Evolutionary conservation across 2,329 filamentous ascomycete species (phyloP).

Genomic region (Lizonia empirigonia): DNA sequence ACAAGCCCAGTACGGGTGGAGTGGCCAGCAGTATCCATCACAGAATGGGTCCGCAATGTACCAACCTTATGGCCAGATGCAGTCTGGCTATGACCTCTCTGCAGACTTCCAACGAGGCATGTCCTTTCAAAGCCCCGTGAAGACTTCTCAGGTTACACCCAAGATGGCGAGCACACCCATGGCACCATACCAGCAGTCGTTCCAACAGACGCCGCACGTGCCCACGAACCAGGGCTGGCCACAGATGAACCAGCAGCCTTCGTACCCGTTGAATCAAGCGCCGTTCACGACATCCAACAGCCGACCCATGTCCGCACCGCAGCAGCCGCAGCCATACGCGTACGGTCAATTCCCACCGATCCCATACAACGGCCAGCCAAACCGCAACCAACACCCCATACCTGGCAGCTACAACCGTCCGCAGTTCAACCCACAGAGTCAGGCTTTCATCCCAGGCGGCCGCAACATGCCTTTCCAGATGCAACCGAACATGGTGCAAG

Average conservation of each 20-base stretch:
- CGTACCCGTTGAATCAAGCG: conserved; percentile 34
- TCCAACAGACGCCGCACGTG: conserved; percentile 38
- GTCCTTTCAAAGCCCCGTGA: conserved; percentile 49
- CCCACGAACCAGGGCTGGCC: conserved; percentile 41
- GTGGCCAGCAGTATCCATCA: conserved; percentile 38
- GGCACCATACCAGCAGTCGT: conserved; percentile 42
- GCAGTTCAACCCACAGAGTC: conserved; percentile 91
- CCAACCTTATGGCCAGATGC: conserved; percentile 34
- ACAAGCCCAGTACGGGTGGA: conserved; percentile 45
- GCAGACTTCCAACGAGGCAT: conserved; percentile 55
- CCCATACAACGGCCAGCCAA: conserved; percentile 63
- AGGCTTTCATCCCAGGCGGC: conserved; percentile 79
- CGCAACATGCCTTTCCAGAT: conserved; percentile 46
- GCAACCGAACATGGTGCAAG: conserved; percentile 37
- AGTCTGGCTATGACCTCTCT: conserved; percentile 52
- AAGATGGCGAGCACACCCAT: conserved; percentile 47
- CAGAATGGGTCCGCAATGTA: conserved; percentile 36
- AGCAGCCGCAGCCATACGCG: conserved; percentile 62
- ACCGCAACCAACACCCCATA: conserved; percentile 79
- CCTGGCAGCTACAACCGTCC: conserved; percentile 84
- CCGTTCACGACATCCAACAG: conserved; percentile 34
- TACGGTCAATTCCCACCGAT: conserved; percentile 78
- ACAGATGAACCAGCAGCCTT: conserved; percentile 38
- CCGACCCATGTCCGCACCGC: conserved; percentile 46
- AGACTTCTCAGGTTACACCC: conserved; percentile 45